A percentile compares a stretch with the other conserved stretches of the same genome.
Conservation (phyloP, 345 rosid genomes). For the Dipteronia sinensis region DNA sequence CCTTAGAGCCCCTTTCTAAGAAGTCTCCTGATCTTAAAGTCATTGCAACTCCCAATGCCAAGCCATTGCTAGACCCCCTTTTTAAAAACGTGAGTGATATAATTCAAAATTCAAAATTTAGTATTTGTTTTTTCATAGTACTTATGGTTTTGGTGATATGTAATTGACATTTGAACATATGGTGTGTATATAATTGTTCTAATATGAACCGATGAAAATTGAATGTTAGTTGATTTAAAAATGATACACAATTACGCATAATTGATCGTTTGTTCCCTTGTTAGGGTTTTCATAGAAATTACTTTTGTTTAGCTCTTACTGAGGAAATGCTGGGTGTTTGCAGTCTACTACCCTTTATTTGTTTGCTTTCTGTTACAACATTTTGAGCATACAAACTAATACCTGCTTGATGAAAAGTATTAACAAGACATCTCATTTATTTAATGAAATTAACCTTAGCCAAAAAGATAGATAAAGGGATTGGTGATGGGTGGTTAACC, state of each 20-base stretch:
- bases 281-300: conserved; percentile 2
- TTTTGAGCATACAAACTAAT: neutral
- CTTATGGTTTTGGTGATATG: neutral
- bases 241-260: neutral
- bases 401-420: neutral
- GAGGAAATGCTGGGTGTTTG: neutral
- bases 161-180: neutral
- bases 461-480: neutral
- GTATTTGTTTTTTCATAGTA: neutral
- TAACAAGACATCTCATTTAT: neutral
- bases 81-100: conserved; percentile 59
- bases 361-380: neutral
- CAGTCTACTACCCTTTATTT: neutral
- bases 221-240: neutral
- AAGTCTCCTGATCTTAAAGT: conserved; percentile 60
- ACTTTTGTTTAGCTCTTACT: neutral
- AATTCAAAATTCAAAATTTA: neutral
- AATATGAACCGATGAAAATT: neutral
- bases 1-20: conserved; percentile 68
- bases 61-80: conserved; percentile 81
- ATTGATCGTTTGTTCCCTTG: neutral
- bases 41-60: conserved; percentile 88
- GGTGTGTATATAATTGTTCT: neutral
- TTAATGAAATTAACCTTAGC: neutral
- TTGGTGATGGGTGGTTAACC: neutral